Evolutionary conservation across 139 green algal species (phyloP), one percentile per base, ranked within the genome.

Genomic region (Auxenochlorella protothecoides): DNA sequence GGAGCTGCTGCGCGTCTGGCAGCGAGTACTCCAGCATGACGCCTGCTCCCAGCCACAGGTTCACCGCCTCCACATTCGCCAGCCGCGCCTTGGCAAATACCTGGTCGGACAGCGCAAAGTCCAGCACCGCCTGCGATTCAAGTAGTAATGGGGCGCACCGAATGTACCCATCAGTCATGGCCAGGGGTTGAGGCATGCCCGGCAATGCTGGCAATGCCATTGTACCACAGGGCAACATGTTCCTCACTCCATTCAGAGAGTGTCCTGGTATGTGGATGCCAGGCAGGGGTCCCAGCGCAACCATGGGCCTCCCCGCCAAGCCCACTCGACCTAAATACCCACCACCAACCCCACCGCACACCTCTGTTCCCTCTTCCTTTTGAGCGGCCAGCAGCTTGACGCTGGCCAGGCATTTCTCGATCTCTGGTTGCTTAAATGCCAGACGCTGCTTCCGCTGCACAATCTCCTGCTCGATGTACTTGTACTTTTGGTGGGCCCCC

Each of bases 1-100:
- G 74, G 66, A 88, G 71, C n/a, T n/a, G 53, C 51, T 77, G 74
- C 6, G 85, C 89, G 52, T 94, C 89, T 6, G 82, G 73, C 54
- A 92, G 73, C 3, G 80, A 15, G 65, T 94, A 95, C 69, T 94
- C 89, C 51, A 94, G 76, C 87, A 93, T 94, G 7, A 95, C 85
- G 60, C 89, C 85, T 13, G 89, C 89, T 3, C 89, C 89, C 61
- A 95, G 83, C 89, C 89, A 95, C 61, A 95, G 75, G 61, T 81
- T 84, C 61, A 92, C 88, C 15, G 53, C 63, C 11, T 77, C 53
- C 16, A 79, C 71, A 5, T 81, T 68, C 14, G 76, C 63, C 13
- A 92, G 59, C 59, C 65, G 75, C 9, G 88, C 88, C 54, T 85
- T 81, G 16, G 87, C 80, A 75, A 75, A 92, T 13, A 90, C 84